Base-by-base conservation (phyloP, 768 basidiomycete species). In the Boletus barrowsii region DNA sequence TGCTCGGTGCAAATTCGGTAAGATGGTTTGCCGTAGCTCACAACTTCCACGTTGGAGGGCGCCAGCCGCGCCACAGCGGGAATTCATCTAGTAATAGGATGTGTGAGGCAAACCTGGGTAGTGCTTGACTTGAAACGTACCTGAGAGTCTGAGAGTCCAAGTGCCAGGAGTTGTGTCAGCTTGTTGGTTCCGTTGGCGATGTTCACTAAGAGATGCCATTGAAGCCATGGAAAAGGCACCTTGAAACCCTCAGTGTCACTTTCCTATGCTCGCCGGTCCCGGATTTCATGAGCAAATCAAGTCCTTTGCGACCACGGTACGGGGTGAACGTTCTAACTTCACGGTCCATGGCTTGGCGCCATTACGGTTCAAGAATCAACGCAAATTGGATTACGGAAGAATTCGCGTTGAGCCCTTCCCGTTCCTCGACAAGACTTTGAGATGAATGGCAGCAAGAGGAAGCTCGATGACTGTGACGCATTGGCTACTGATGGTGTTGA, bases 391-490 rank as follows among this genome's bases (percentile, higher is more conserved):
- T 63, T 63, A 55, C 40, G 39, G 35, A 49, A 50, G 33, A 52
- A 53, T 42, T 26, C 14, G 13, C n/a, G 8, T 50, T 47, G 47
- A 44, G 22, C 22, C 26, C 18, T 20, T 18, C n/a, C 22, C 2
- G 7, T 29, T 42, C 20, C 14, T 26, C 15, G 24, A 43, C 36
- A 41, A n/a, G 22, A 32, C 33, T 29, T 37, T 6, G 26, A 50
- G 22, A 66, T 66, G 65, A 57, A 26, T 18, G 47, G 56, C 13
- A 54, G 41, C 44, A 67, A 67, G 42, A 58, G 65, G 50, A 66
- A 58, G 20, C 35, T 56, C 22, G 48, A 47, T n/a, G 56, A 55
- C 13, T 7, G 50, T 7, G 56, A 61, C 39, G 33, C 24, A 44
- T 50, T 20, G 48, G 26, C 26, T 29, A 29, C 26, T 9, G 54